Conservation (phyloP, 768 basidiomycete genomes). For the Suillus discolor region DNA sequence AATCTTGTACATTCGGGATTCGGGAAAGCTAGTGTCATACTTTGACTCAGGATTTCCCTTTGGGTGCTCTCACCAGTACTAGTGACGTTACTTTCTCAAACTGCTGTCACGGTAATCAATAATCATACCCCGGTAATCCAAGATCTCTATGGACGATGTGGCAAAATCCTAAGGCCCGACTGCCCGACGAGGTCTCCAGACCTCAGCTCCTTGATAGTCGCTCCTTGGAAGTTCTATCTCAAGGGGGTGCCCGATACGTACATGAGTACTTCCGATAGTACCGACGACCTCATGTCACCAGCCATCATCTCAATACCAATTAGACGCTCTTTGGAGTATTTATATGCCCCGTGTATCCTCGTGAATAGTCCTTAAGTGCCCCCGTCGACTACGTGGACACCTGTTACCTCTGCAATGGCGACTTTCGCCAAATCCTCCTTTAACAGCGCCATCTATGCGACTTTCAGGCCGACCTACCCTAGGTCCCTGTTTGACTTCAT, state of each 20-base stretch:
- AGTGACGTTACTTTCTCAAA: too few species aligned
- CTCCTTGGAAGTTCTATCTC: not conserved
- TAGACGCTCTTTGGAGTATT: not conserved
- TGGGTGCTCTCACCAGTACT: too few species aligned
- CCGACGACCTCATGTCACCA: not conserved
- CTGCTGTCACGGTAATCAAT: too few species aligned
- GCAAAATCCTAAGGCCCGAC: too few species aligned
- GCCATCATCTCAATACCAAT: not conserved
- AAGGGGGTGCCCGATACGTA: not conserved
- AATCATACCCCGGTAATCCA: too few species aligned
- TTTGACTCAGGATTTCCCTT: too few species aligned
- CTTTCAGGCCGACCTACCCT: constrained; percentile 76
- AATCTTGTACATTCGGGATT: too few species aligned
- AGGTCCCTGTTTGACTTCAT: constrained; percentile 62
- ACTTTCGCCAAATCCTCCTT: constrained; percentile 75
- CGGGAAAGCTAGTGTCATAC: too few species aligned
- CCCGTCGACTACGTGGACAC: not conserved
- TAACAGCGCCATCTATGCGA: constrained; percentile 66
- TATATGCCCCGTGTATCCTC: not conserved
- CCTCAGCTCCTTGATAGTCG: too few species aligned
- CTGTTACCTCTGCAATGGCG: constrained; percentile 49
- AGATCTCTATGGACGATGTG: too few species aligned
- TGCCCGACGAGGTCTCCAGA: not conserved
- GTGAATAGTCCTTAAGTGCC: not conserved
- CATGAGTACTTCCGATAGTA: not conserved